These are phyloP conservation scores for Eucalyptus albens DNA, from an alignment of 345 rosid genomes.

Conservation along the genomic window DNA sequence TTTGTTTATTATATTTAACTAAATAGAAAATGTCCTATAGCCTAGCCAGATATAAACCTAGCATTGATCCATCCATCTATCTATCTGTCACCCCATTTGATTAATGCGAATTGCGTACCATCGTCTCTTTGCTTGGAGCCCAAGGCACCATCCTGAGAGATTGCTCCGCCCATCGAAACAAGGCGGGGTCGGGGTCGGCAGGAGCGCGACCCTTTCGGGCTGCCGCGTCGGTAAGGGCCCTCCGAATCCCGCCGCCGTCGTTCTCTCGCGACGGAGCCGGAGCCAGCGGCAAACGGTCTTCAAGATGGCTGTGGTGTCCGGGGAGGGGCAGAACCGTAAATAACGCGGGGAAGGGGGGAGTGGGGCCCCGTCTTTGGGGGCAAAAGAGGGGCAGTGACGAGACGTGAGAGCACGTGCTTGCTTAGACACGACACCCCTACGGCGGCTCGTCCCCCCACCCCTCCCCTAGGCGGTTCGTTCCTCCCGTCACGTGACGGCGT, in stretches of 20 bases:
- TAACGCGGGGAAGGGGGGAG: neutral
- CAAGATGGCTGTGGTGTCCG: neutral
- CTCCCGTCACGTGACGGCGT: slow-evolving; percentile 22
- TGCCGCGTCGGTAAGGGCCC: neutral
- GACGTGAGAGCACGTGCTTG: slow-evolving; percentile 26
- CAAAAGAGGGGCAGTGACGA: neutral
- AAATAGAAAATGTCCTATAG: neutral
- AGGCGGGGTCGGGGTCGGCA: neutral
- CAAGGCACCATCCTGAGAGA: neutral
- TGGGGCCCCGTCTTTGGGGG: neutral
- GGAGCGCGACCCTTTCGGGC: neutral
- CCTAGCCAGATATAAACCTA: neutral
- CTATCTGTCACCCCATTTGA: neutral
- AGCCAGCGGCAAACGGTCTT: neutral
- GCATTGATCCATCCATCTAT: neutral
- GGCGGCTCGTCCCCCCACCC: too few species aligned
- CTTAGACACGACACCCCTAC: too few species aligned
- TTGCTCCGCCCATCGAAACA: neutral
- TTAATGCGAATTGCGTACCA: neutral
- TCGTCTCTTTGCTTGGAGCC: neutral
- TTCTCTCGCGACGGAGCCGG: neutral
- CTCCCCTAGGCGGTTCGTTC: neutral
- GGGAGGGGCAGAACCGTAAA: neutral
- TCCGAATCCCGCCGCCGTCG: neutral
- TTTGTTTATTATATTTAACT: neutral